phyloP scores from a whole-genome alignment of 164 flowering plant species.

The Santalum album region DNA sequence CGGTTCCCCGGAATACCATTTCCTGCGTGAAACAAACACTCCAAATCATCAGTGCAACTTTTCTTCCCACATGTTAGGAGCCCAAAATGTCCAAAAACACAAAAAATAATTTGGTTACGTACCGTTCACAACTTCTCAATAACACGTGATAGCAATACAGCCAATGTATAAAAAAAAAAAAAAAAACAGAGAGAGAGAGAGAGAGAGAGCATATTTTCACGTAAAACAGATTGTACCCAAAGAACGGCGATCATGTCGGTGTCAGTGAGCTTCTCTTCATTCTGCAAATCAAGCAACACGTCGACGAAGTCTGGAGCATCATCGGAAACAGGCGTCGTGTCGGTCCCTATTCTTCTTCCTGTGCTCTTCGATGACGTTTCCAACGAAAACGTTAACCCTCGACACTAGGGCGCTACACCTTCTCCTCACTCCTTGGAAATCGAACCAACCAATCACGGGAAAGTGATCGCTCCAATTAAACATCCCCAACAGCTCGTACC shows the following conservation, averaged over 20 bases:
- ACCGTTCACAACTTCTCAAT: too few relatives aligned
- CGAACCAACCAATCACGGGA: slow-evolving; percentile 29
- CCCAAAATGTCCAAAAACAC: too few relatives aligned
- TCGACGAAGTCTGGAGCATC: not conserved
- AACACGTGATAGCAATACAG: too few relatives aligned
- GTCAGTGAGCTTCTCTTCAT: not conserved
- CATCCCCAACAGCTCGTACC: slow-evolving; percentile 40
- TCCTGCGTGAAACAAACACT: too few relatives aligned
- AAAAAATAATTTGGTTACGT: too few relatives aligned
- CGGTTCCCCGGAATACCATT: slow-evolving; percentile 34
- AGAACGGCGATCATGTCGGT: slow-evolving; percentile 1
- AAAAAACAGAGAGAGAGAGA: too few relatives aligned
- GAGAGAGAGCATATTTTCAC: too few relatives aligned
- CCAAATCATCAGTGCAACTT: too few relatives aligned
- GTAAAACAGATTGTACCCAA: too few relatives aligned
- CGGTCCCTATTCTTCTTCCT: not conserved
- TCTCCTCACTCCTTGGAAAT: slow-evolving; percentile 30
- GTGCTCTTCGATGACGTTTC: slow-evolving; percentile 27
- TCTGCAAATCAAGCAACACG: slow-evolving; percentile 4
- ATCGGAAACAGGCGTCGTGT: not conserved
- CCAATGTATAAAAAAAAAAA: too few relatives aligned
- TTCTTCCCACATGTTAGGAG: too few relatives aligned
- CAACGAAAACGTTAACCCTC: slow-evolving; percentile 31
- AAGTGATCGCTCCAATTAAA: slow-evolving; percentile 42
- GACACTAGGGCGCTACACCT: slow-evolving; percentile 18